Evolutionary conservation across 495 filamentous ascomycete genomes (phyloP), one percentile per base, ranked within the genome.

Genomic region (Neurospora discreta): DNA sequence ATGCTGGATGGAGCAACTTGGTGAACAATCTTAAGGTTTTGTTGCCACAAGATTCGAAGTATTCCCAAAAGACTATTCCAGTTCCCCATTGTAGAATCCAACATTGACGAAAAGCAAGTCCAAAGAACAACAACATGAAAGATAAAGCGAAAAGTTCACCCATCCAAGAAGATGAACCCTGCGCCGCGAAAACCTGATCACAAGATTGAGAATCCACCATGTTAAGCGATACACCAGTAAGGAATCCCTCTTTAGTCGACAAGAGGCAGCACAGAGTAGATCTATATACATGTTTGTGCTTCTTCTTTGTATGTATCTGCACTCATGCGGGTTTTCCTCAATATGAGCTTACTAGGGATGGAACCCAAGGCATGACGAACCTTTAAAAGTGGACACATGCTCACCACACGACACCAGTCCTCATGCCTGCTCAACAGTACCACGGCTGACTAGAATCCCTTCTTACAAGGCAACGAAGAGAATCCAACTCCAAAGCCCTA

Each of bases 151-250:
- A 69, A 52, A 23, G 20, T 11, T 38, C 44, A 73, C 71, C 71
- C 71, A 36, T 44, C 71, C 71, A 69, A 20, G 44, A 20, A 52
- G 44, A 23, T 52, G 44, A 52, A 23, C 44, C n/a, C 44, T 52
- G 44, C 44, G 71, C 68, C 46, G 70, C 71, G 71, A 67, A 72
- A 44, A 23, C 39, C 7, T 68, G 11, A 46, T 46, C n/a, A 20
- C 43, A 44, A 15, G 33, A 30, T 39, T 72, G 71, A 72, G 71
- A 72, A 72, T 72, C 71, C 71, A 67, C 67, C 69, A 72, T 72
- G 71, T 72, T 69, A 72, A 72, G 42, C 71, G 67, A 69, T 72
- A 72, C 71, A 72, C 71, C 71, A 72, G 71, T 69, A 68, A n/a
- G 71, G 42, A 15, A 13, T 41, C 13, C 40, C 15, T 41, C 13